Evolutionary conservation across 495 filamentous ascomycete genomes (phyloP).

Genomic region (Tirmania nivea): DNA sequence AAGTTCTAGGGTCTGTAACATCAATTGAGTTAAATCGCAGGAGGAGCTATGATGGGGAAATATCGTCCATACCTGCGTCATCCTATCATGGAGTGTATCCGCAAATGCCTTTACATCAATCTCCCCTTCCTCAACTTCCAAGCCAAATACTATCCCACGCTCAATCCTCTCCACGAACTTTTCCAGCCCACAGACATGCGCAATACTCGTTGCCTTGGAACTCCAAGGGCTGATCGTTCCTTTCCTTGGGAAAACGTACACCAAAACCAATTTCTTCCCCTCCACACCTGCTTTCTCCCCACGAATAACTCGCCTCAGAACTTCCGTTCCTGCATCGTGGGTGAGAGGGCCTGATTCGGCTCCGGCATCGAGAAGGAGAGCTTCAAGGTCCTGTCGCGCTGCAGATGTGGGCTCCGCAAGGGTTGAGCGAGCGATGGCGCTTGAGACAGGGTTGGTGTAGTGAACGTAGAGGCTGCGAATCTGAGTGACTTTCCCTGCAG

Average conservation of each 20-base stretch:
- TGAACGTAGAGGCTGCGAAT: constrained; percentile 44
- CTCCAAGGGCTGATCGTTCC: constrained; percentile 93
- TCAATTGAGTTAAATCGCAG: background rate
- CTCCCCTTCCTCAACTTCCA: constrained; percentile 31
- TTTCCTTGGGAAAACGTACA: constrained; percentile 51
- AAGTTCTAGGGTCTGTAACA: constrained; percentile 38
- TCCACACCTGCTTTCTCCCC: constrained; percentile 21
- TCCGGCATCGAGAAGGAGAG: constrained; percentile 38
- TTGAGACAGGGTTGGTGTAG: constrained; percentile 30
- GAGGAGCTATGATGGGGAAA: background rate
- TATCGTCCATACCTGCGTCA: constrained; percentile 37
- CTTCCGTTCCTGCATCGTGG: constrained; percentile 20
- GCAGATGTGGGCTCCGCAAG: constrained; percentile 23
- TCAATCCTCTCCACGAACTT: constrained; percentile 62
- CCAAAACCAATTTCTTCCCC: constrained; percentile 26
- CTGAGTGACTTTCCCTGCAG: constrained; percentile 27
- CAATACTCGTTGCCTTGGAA: constrained; percentile 82
- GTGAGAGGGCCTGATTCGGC: constrained; percentile 23
- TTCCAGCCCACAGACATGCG: constrained; percentile 69
- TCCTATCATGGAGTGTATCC: constrained; percentile 68
- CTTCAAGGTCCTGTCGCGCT: constrained; percentile 27
- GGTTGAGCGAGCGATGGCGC: constrained; percentile 2
- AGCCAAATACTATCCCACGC: constrained; percentile 49
- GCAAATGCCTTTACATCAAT: constrained; percentile 34
- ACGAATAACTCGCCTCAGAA: constrained; percentile 13